Evolutionary conservation across 306 rosid genomes (phyloP).

Genomic region (Inga oerstediana): DNA sequence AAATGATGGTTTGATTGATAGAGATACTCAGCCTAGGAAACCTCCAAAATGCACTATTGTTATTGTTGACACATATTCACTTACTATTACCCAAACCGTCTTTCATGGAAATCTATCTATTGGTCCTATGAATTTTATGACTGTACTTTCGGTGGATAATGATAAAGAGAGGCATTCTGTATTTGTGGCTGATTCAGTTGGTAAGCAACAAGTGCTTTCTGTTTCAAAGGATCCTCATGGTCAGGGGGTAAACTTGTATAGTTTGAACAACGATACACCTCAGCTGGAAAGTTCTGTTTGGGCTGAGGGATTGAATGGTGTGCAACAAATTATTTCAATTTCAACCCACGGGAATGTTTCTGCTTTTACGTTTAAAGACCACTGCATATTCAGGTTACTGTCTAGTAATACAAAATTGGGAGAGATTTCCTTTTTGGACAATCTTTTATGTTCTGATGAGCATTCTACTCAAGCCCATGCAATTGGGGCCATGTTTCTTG

Average conservation of each 20-base stretch:
- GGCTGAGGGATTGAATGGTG: slow-evolving; percentile 50
- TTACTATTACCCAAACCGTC: slow-evolving; percentile 72
- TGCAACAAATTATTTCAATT: slow-evolving; percentile 56
- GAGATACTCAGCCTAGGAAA: slow-evolving; percentile 63
- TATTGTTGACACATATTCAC: slow-evolving; percentile 76
- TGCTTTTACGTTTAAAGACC: slow-evolving; percentile 57
- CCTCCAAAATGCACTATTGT: slow-evolving; percentile 68
- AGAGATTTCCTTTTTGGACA: slow-evolving; percentile 60
- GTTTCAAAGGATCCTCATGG: slow-evolving; percentile 52
- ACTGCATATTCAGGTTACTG: slow-evolving; percentile 67
- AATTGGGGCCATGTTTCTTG: slow-evolving; percentile 70
- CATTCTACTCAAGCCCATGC: slow-evolving; percentile 49
- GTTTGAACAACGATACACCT: slow-evolving; percentile 41
- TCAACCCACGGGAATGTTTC: slow-evolving; percentile 45
- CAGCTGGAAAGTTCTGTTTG: slow-evolving; percentile 54
- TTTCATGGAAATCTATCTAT: slow-evolving; percentile 84
- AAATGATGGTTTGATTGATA: slow-evolving; percentile 49
- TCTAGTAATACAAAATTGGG: slow-evolving; percentile 58
- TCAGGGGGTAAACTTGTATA: slow-evolving; percentile 45
- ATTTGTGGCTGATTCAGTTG: slow-evolving; percentile 71
- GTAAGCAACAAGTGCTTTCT: slow-evolving; percentile 62
- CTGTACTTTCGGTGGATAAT: slow-evolving; percentile 53
- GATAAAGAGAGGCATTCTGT: slow-evolving; percentile 62
- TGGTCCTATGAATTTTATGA: slow-evolving; percentile 77
- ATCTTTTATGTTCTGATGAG: slow-evolving; percentile 34